Base-by-base conservation (phyloP, 2,329 filamentous ascomycete genomes). In the Cladophialophora immunda region DNA sequence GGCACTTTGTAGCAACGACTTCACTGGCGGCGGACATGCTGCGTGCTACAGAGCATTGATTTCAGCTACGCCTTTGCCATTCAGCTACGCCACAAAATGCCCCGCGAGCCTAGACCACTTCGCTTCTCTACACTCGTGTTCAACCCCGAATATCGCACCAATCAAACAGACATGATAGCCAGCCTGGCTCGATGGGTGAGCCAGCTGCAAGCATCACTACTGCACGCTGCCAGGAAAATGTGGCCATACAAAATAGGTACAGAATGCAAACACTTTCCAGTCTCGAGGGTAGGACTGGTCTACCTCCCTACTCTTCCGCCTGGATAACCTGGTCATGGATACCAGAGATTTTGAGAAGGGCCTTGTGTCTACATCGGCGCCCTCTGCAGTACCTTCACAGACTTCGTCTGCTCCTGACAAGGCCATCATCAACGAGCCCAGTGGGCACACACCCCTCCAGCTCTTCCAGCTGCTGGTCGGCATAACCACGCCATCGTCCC, bases 321-420 rank as follows among this genome's bases (percentile, higher is more conserved):
- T 30, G 15, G 29, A 55, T 55, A 55, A 30, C 52, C 22, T 55
- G 52, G 22, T 29, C 27, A 17, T 29, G 19, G 19, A 55, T 55
- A 55, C 19, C 52, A 55, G 19, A 55, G 52, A 55, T 55, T 29
- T 29, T 29, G 52, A 55, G 25, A 55, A 55, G 15, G 52, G 52
- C 27, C 52, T 30, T 30, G 52, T 30, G 52, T 55, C 52, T 55
- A 29, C 52, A 55, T 27, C 52, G 30, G 52, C 52, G 4, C 52
- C 19, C 22, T 30, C 52, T 55, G 52, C 52, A 29, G 29, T 55
- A 27, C 52, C 52, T 27, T 55, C 52, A 30, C 29, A 17, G 52
- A 22, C 52, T 55, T 55, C 52, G 19, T 55, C 52, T 55, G 9
- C 52, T 55, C 52, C 27, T 55, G 52, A 55, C 52, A 55, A 55